Base-by-base conservation (phyloP, 192 early-diverging fungal species). In the Geosiphon pyriformis region DNA sequence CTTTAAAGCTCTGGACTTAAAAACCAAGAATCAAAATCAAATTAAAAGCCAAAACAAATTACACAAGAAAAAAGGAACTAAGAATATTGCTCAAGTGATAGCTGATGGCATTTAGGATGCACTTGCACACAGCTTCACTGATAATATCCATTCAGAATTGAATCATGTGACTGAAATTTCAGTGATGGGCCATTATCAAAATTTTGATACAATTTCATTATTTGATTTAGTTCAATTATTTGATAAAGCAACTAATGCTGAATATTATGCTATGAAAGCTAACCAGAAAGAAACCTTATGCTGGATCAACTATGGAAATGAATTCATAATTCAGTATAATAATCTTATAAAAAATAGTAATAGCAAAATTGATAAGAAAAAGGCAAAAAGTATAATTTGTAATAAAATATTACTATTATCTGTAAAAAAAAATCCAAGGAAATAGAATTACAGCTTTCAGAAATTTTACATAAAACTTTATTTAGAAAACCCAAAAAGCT, bases 71-170 rank as follows among this genome's bases (percentile, higher is more conserved):
- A 62, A 62, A 47, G 61, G 46, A 62, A 62, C 61, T 1, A 47
- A 62, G 61, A 62, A 62, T 62, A 62, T 62, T 12, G 26, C 61
- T 62, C 61, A 62, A 50, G 61, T 62, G 26, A 62, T 62, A 61
- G 47, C 60, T 61, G 60, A 61, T 48, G 60, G 46, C 42, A 61
- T 61, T 35, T 46, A 61, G 33, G 56, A 33, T 58, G 29, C 7
- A n/a, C 7, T 46, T 46, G 42, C 42, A 17, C 42, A 46, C 42
- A 46, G 42, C 42, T 46, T 17, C 42, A 46, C 42, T 46, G 53
- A 55, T 34, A 35, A 61, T 32, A 61, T 17, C 15, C 42, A 37
- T 49, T 49, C 42, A 1, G 46, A 50, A 27, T 26, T 48, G 15
- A 61, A 49, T 49, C 60, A 47, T 61, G 37, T 50, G 46, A 61